Evolutionary conservation across 305 asterid genomes (phyloP).

Genomic region (Ajuga reptans): DNA sequence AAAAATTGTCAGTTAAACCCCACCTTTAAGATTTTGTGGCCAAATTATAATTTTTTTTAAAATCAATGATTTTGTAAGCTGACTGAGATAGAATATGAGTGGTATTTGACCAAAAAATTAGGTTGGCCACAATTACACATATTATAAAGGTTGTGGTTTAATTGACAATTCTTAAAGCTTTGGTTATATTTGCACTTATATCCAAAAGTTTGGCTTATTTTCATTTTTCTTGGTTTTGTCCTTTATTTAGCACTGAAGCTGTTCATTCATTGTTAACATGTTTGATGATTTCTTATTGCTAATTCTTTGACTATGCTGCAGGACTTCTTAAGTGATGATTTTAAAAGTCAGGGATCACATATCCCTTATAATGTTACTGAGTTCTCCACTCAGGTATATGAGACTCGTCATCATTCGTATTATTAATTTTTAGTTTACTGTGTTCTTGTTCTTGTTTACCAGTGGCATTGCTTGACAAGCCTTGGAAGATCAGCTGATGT

Average conservation of each 20-base stretch:
- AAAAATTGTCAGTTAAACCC: no score
- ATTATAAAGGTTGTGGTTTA: no score
- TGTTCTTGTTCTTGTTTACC: not conserved
- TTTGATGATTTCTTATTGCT: conserved; percentile 10
- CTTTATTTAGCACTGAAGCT: not conserved
- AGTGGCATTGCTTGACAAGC: not conserved
- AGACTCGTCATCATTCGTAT: not conserved
- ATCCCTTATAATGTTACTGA: conserved; percentile 82
- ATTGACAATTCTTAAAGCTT: no score
- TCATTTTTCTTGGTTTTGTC: no score
- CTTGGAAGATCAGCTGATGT: conserved; percentile 5
- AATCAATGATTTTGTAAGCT: no score
- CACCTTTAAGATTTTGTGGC: no score
- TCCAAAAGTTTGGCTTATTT: no score
- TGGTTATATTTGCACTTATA: no score
- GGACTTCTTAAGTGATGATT: conserved; percentile 95
- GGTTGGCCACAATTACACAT: no score
- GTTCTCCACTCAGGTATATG: conserved; percentile 78
- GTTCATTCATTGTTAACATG: not conserved
- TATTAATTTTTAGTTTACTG: not conserved
- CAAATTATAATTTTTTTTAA: no score
- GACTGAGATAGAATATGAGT: no score
- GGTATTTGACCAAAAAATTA: no score
- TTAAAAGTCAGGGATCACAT: conserved; percentile 98
- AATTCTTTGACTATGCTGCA: conserved; percentile 30